phyloP scores from a whole-genome alignment of 2,329 filamentous ascomycete species.

The Penicillium sp. region DNA sequence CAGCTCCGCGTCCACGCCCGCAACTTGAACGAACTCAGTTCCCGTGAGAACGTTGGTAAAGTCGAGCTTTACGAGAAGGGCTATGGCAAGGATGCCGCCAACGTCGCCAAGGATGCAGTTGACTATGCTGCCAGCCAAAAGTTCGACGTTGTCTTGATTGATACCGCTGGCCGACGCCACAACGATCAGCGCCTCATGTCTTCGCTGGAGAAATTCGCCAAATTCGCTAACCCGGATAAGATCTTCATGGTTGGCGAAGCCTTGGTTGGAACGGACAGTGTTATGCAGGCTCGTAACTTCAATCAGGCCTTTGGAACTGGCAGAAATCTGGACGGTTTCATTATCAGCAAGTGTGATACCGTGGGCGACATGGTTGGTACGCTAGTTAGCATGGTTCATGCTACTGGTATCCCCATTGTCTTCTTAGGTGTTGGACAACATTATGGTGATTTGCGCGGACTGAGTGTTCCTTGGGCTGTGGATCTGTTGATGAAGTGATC shows the following conservation, averaged over 20 bases:
- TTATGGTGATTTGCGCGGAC: slow-evolving; percentile 64
- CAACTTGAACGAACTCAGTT: slow-evolving; percentile 85
- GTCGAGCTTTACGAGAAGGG: slow-evolving; percentile 96
- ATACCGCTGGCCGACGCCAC: slow-evolving; percentile 91
- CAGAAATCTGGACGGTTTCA: slow-evolving; percentile 87
- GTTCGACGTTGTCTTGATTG: slow-evolving; percentile 94
- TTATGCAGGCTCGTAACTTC: slow-evolving; percentile 95
- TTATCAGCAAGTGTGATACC: slow-evolving; percentile 97
- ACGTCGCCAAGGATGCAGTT: slow-evolving; percentile 94
- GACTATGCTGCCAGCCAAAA: slow-evolving; percentile 69
- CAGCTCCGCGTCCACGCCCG: slow-evolving; percentile 93
- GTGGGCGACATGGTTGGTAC: slow-evolving; percentile 99
- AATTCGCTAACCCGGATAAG: slow-evolving; percentile 94
- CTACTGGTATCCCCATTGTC: slow-evolving; percentile 91
- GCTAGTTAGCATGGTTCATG: slow-evolving; percentile 94
- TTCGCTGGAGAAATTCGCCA: slow-evolving; percentile 93
- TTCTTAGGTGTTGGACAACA: slow-evolving; percentile 78
- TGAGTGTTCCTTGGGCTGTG: slow-evolving; percentile 66
- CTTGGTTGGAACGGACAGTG: slow-evolving; percentile 90
- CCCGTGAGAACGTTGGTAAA: slow-evolving; percentile 73
- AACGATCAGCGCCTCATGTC: slow-evolving; percentile 97
- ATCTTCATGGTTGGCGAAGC: slow-evolving; percentile 97
- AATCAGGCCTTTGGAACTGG: slow-evolving; percentile 85
- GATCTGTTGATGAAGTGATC: slow-evolving; percentile 58
- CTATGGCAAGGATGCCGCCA: slow-evolving; percentile 95